Evolutionary conservation across 2,329 filamentous ascomycete genomes (phyloP), one percentile per base, ranked within the genome.

Genomic region (Alternaria hordeiaustralica): DNA sequence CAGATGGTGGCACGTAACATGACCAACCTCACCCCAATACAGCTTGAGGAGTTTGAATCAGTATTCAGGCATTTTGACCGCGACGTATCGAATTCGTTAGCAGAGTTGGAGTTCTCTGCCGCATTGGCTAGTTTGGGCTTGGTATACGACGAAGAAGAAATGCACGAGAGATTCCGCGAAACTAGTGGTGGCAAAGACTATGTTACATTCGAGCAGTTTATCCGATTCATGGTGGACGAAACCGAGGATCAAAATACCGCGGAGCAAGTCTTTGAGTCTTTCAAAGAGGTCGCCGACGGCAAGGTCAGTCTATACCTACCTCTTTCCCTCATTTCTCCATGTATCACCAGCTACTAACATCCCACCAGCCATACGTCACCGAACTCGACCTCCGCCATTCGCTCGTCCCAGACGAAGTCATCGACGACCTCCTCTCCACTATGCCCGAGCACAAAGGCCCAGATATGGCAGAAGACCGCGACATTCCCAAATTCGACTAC

Each of bases 171-270:
- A 72, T 99, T 97, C 81, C 77, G 91, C 55, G 92, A 95, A 58
- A 96, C 94, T n/a, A 94, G 92, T 67, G 89, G 88, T 41, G 93
- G 89, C 36, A 87, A 85, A 69, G 91, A 90, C 79, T 88, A 91
- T 69, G 96, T 99, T 55, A 96, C 92, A 5, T 99, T 99, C 77
- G 96, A 99, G 83, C 95, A 98, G 81, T 99, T 99, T 78, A 99
- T 99, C 79, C 90, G 93, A 43, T 99, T 99, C 86, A 99, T 99
- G 96, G 96, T 99, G 51, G 93, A 97, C 72, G 96, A 97, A 54
- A 99, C 96, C 12, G 96, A 99, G 82, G 96, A 99, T 78, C 96
- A 99, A 82, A 97, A 99, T 80, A 97, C 94, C 5, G 96, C 96
- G 12, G 96, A 98, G 81, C 96, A 99, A 80, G 96, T 99, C 6